phyloP scores from a whole-genome alignment of 371 early-diverging fungal species.

The Mortierella sp. region DNA sequence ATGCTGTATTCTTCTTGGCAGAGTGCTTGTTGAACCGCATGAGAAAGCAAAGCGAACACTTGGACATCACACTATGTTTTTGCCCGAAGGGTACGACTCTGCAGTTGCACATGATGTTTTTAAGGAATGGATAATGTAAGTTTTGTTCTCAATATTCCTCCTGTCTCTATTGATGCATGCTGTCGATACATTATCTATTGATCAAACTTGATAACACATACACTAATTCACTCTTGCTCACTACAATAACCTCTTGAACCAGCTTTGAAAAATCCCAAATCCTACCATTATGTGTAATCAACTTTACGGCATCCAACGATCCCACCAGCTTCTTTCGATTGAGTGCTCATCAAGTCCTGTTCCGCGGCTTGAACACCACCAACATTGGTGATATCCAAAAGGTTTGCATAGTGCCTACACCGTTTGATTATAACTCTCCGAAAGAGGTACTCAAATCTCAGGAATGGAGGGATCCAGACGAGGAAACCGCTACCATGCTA shows the following conservation, averaged over 20 bases:
- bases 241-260: not conserved
- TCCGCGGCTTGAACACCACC: not conserved
- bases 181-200: too few species aligned
- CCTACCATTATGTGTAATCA: conserved; percentile 50
- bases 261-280: conserved; percentile 54
- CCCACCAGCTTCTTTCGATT: conserved; percentile 30
- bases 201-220: too few species aligned
- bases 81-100: conserved; percentile 40
- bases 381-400: conserved; percentile 22
- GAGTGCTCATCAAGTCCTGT: conserved; percentile 13
- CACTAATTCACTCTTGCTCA: not conserved
- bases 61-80: conserved; percentile 12
- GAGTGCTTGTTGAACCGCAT: conserved; percentile 36
- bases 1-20: conserved; percentile 47
- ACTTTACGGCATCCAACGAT: conserved; percentile 42
- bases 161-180: too few species aligned
- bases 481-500: conserved; percentile 1
- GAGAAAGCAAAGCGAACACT: conserved; percentile 18
- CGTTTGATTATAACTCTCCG: conserved; percentile 12
- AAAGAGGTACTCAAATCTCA: not conserved
- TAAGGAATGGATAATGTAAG: conserved; percentile 56
- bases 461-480: conserved; percentile 18
- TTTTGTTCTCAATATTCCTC: too few species aligned
- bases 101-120: conserved; percentile 33
- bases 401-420: conserved; percentile 20